Conservation (phyloP, 768 basidiomycete species). For the Strobilomyces echinocephalus region DNA sequence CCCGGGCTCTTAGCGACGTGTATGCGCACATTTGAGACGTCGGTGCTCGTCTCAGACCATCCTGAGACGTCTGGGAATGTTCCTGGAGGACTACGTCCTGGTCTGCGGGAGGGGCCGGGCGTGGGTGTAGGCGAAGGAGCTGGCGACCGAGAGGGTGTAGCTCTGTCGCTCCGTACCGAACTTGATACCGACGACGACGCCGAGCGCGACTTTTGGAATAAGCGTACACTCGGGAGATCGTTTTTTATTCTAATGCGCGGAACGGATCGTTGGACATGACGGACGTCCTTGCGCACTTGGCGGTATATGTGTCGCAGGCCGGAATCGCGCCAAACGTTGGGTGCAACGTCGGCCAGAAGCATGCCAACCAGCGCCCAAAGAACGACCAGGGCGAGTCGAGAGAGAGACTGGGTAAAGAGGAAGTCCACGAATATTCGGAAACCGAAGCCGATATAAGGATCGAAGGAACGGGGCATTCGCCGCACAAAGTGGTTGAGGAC, state of each 20-base stretch:
- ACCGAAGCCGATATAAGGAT: slow-evolving; percentile 65
- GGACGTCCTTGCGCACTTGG: slow-evolving; percentile 33
- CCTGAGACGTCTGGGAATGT: slow-evolving; percentile 26
- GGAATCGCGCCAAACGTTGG: slow-evolving; percentile 42
- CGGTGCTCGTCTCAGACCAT: slow-evolving; percentile 28
- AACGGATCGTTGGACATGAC: slow-evolving; percentile 28
- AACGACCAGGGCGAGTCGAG: slow-evolving; percentile 42
- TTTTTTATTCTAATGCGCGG: slow-evolving; percentile 31
- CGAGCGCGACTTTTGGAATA: slow-evolving; percentile 19
- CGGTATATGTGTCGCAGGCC: slow-evolving; percentile 36
- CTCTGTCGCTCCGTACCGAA: slow-evolving; percentile 30
- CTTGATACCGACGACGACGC: slow-evolving; percentile 16
- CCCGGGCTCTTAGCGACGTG: slow-evolving; percentile 11
- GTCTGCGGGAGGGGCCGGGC: slow-evolving; percentile 18
- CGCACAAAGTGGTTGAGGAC: slow-evolving; percentile 68
- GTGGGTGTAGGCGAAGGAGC: slow-evolving; percentile 15
- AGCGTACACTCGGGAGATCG: slow-evolving; percentile 27
- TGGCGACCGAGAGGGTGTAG: slow-evolving; percentile 24
- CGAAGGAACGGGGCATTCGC: slow-evolving; percentile 58
- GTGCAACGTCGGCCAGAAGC: slow-evolving; percentile 48
- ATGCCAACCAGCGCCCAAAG: slow-evolving; percentile 52
- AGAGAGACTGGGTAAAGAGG: slow-evolving; percentile 53
- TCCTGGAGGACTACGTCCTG: slow-evolving; percentile 27
- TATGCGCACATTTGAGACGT: slow-evolving; percentile 21
- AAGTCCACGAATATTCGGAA: slow-evolving; percentile 73